Evolutionary conservation across 371 early-diverging fungal species (phyloP), one percentile per base, ranked within the genome.

Genomic region (Syncephalastrum contaminatum): DNA sequence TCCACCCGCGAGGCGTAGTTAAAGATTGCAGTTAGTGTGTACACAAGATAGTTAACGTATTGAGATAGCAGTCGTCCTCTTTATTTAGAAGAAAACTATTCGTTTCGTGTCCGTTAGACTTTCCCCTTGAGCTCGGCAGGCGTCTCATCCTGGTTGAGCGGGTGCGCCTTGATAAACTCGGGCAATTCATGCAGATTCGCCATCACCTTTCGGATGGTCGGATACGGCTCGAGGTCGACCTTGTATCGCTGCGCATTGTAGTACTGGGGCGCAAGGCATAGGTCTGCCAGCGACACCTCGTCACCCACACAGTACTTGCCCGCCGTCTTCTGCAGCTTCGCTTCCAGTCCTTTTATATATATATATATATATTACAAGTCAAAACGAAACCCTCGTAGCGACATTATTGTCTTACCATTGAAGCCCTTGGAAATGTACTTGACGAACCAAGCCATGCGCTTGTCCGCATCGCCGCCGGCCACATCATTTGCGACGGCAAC

Each of bases 221-320:
- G 94, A 62, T 81, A 93, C 13, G 67, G 54, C 4, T 64, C 59
- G 79, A 95, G 72, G 60, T 96, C 92, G 8, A 95, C 90, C 5
- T 72, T 69, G 58, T 72, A 87, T 25, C 91, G 70, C 15, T 60
- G 58, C 0, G 92, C 96, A 69, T 95, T 94, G 67, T 81, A 87
- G 19, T 85, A 78, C 75, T 93, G 93, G 3, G 96, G 92, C 4
- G 85, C 80, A 21, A 97, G 73, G 53, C 75, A 84, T 27, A 89
- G 66, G 75, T 97, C 97, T 0, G 95, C 95, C 66, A 94, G 63
- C 0, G 95, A 93, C 30, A 97, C 70, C 24, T 82, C 55, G 60
- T 95, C 90, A 14, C 95, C 97, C 44, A 87, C 77, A 56, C 87
- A 87, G 69, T 88, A 97, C 30, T 63, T 79, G 39, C 92, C 94